Conservation (phyloP, 176 grass and related monocot genomes). For the Otatea glauca region DNA sequence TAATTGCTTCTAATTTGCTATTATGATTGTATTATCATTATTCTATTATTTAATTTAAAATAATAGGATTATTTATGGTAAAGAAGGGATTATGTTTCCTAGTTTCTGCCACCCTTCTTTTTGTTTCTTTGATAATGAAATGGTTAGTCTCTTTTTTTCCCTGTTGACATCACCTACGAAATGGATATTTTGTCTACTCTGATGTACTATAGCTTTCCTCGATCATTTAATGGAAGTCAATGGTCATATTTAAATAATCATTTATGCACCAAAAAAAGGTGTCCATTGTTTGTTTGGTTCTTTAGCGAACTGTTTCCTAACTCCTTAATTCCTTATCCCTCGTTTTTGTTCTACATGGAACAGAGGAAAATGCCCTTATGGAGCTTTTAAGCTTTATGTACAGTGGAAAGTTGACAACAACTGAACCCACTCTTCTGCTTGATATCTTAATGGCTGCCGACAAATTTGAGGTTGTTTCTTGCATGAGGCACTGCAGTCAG, state of each 20-base stretch:
- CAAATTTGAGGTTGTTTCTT: conserved; percentile 95
- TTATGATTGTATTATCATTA: background rate
- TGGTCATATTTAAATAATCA: background rate
- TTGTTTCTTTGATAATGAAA: conserved; percentile 8
- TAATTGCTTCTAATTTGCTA: background rate
- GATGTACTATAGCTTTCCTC: background rate
- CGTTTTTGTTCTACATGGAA: conserved; percentile 48
- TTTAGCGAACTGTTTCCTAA: background rate
- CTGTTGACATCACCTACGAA: conserved; percentile 6
- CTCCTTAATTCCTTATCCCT: background rate
- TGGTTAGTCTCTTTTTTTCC: background rate
- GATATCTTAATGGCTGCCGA: conserved; percentile 90
- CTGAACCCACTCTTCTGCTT: conserved; percentile 62
- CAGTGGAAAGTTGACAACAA: conserved; percentile 76
- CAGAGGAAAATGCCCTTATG: conserved; percentile 91
- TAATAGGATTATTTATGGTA: background rate
- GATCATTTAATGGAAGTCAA: background rate
- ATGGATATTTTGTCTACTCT: conserved; percentile 12
- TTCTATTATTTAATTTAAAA: background rate
- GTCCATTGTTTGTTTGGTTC: background rate
- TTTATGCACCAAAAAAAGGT: background rate
- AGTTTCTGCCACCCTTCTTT: background rate
- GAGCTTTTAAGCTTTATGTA: conserved; percentile 90
- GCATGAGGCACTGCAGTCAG: conserved; percentile 91
- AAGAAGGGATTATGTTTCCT: background rate